Evolutionary conservation across 179 eudicot species (phyloP), one percentile per base, ranked within the genome.

Genomic region (Patellifolia procumbens): DNA sequence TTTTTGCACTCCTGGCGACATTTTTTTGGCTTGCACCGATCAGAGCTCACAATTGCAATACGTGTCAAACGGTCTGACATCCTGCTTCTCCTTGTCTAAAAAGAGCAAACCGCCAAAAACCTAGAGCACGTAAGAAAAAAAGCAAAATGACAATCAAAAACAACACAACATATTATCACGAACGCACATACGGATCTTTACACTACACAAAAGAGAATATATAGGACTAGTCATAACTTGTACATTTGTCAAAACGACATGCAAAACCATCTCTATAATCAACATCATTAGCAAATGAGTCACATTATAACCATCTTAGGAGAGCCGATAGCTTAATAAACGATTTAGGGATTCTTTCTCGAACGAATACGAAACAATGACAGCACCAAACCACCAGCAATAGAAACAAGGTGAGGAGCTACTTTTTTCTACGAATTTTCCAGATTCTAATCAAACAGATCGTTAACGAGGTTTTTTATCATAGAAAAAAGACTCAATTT

Each of bases 1-100:
- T 91, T 92, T 67, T 94, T 94, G 85, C 98, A 94, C 73, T 94
- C 97, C 80, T 92, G 98, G 12, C 97, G 90, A 61, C 98, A 94
- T 80, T 94, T 94, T 68, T 94, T 94, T 5, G 98, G 98, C 86
- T 92, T 94, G 83, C 98, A 94, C 37, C 96, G 92, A 68, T 94
- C 98, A 26, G 94, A 87, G 77, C 91, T 92, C 53, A 94, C 97
- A 39, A 94, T 91, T 3, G 98, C 98, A 52, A 94, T 88, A 86
- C 97, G 97, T 11, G 97, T 92, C 82, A 94, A 81, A 76, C 90
- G 97, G 82, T 94, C 98, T 59, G 97, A 60, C 98, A 94, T 94
- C 72, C 74, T 52, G 51, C 79, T 68, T 69, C 26, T 49, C 28
- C 37, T 68, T 39, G 24, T 46, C 26, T 4, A 16, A 46, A 46